phyloP scores from a whole-genome alignment of 306 rosid genomes.

The Echinosophora koreensis region DNA sequence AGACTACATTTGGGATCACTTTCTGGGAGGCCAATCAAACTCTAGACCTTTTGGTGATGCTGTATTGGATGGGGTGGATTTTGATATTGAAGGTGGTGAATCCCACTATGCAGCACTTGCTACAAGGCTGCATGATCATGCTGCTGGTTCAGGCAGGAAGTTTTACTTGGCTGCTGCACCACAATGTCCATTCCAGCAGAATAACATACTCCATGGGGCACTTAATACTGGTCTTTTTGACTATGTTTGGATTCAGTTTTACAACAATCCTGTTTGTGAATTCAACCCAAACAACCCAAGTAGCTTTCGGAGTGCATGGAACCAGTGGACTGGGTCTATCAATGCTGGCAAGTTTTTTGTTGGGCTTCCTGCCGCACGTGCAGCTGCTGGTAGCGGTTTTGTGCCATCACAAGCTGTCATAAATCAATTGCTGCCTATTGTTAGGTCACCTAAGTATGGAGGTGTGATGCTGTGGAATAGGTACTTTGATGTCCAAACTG shows the following conservation, averaged over 20 bases:
- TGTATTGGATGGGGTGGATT: conserved; percentile 63
- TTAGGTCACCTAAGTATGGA: conserved; percentile 58
- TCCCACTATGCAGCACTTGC: conserved; percentile 42
- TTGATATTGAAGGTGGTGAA: conserved; percentile 56
- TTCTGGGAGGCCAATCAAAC: conserved; percentile 57
- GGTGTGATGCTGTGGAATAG: conserved; percentile 67
- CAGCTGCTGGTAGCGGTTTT: conserved; percentile 55
- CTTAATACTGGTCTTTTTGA: conserved; percentile 57
- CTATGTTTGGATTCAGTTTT: conserved; percentile 61
- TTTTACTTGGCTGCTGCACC: conserved; percentile 63
- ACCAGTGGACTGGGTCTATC: conserved; percentile 32
- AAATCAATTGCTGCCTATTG: conserved; percentile 54
- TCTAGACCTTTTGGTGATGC: conserved; percentile 63
- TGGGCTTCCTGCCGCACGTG: conserved; percentile 53
- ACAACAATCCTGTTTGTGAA: conserved; percentile 42
- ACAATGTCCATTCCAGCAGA: conserved; percentile 60
- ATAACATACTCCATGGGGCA: conserved; percentile 43
- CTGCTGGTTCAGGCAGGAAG: conserved; percentile 20
- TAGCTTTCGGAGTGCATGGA: conserved; percentile 42
- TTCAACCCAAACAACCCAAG: conserved; percentile 34
- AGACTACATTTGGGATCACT: conserved; percentile 56
- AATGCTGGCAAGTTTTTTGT: conserved; percentile 21
- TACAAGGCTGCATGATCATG: conserved; percentile 39
- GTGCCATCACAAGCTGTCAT: conserved; percentile 51
- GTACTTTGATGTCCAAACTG: conserved; percentile 47